phyloP scores from a whole-genome alignment of 1,139 yeast genomes.

The Zygoascus hellenicus region DNA sequence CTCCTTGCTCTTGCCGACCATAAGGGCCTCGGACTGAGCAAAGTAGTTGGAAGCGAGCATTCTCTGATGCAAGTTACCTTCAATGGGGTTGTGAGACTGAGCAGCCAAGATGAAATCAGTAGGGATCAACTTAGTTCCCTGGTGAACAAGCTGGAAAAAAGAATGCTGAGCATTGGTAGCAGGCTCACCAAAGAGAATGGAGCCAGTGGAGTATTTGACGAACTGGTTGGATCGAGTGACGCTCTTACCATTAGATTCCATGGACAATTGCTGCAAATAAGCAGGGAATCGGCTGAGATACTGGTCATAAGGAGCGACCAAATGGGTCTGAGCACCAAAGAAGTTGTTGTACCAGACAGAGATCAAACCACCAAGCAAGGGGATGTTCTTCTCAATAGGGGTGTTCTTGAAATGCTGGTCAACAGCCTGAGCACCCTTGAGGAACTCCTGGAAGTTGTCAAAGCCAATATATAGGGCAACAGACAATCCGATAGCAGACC shows the following conservation, averaged over 20 bases:
- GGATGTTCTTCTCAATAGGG: slow-evolving; percentile 86
- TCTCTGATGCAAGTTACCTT: slow-evolving; percentile 86
- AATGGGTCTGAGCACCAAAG: slow-evolving; percentile 95
- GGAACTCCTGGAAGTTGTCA: slow-evolving; percentile 85
- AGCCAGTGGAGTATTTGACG: slow-evolving; percentile 92
- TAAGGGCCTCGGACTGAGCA: slow-evolving; percentile 96
- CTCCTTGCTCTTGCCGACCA: slow-evolving; percentile 88
- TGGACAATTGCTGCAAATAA: slow-evolving; percentile 93
- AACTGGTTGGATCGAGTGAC: slow-evolving; percentile 88
- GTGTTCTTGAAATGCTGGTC: slow-evolving; percentile 83
- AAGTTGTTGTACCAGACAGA: slow-evolving; percentile 98
- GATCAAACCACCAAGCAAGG: slow-evolving; percentile 85
- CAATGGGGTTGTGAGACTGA: slow-evolving; percentile 95
- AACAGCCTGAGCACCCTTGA: slow-evolving; percentile 96
- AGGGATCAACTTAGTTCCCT: slow-evolving; percentile 96
- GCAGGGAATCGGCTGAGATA: slow-evolving; percentile 99
- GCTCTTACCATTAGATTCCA: slow-evolving; percentile 98
- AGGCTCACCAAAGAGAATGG: slow-evolving; percentile 96
- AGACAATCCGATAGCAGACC: slow-evolving; percentile 97
- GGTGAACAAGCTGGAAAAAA: slow-evolving; percentile 98
- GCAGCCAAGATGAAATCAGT: slow-evolving; percentile 96
- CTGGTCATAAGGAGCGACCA: slow-evolving; percentile 98
- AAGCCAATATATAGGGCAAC: slow-evolving; percentile 92
- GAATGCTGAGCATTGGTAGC: slow-evolving; percentile 99
- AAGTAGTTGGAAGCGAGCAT: slow-evolving; percentile 98